Evolutionary conservation across 139 green algal genomes (phyloP).

Genomic region (Chlamydomonas sphaeroides): DNA sequence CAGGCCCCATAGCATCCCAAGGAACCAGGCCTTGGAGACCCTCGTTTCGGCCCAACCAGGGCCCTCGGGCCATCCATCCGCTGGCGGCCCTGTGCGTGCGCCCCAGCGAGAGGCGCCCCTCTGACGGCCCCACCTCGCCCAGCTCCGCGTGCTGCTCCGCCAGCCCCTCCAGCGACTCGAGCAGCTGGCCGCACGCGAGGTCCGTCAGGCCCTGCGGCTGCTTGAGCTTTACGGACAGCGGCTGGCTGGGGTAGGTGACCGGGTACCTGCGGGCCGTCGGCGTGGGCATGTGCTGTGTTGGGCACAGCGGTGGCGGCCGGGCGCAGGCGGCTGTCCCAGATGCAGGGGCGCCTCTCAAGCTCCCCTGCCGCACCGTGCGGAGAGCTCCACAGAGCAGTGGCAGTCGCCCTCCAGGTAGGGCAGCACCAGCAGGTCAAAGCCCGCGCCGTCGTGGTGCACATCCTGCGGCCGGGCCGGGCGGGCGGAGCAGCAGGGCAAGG

Average conservation of each 20-base stretch:
- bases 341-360: too few species aligned
- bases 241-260: constrained; percentile 23
- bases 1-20: too few species aligned
- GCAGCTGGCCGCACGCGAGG: not conserved
- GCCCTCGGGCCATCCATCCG: too few species aligned
- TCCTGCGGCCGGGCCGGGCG: too few species aligned
- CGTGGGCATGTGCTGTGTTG: too few species aligned
- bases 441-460: constrained; percentile 29
- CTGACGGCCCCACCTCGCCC: constrained; percentile 18
- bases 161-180: not conserved
- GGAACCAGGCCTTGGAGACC: too few species aligned
- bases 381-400: constrained; percentile 50
- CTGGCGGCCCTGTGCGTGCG: too few species aligned
- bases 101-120: too few species aligned
- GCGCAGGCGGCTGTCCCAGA: too few species aligned
- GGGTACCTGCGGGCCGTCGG: constrained; percentile 34
- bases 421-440: constrained; percentile 71
- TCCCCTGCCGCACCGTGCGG: constrained; percentile 21
- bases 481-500: too few species aligned
- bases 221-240: constrained; percentile 34
- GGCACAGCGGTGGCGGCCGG: too few species aligned
- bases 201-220: constrained; percentile 1
- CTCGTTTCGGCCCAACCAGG: too few species aligned
- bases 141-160: constrained; percentile 29
- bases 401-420: constrained; percentile 61